Conservation (phyloP, 2,329 filamentous ascomycete genomes). For the Claviceps pusilla region DNA sequence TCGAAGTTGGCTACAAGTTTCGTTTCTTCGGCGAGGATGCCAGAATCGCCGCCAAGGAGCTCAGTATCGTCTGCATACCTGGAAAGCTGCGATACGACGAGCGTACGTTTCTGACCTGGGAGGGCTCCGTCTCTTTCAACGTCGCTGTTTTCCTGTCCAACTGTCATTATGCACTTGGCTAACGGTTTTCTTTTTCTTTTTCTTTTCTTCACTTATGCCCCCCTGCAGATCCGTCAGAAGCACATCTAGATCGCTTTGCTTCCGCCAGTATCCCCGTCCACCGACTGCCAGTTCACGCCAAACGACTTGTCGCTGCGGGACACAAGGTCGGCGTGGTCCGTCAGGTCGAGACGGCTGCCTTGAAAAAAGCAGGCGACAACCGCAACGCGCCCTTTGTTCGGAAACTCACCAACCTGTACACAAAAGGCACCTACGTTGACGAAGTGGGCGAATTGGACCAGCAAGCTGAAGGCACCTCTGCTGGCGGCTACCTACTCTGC, state of each 20-base stretch:
- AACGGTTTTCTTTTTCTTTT: not conserved
- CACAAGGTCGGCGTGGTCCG: conserved; percentile 93
- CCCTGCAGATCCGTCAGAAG: conserved; percentile 60
- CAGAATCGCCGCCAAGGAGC: conserved; percentile 69
- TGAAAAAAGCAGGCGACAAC: conserved; percentile 93
- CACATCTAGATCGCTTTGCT: conserved; percentile 80
- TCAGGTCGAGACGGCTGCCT: conserved; percentile 84
- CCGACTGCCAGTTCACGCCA: conserved; percentile 81
- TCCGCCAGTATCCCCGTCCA: conserved; percentile 93
- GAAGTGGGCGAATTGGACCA: conserved; percentile 69
- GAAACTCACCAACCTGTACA: conserved; percentile 91
- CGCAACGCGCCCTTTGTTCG: conserved; percentile 81
- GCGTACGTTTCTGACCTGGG: conserved; percentile 31
- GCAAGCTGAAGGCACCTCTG: conserved; percentile 29
- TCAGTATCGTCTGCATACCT: conserved; percentile 92
- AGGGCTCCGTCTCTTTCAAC: no score
- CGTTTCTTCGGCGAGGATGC: conserved; percentile 95
- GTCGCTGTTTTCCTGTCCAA: not conserved
- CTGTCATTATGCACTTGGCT: conserved; percentile 1
- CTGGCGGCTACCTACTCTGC: conserved; percentile 81
- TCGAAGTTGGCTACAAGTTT: conserved; percentile 97
- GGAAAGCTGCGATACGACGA: conserved; percentile 92
- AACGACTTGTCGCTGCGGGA: conserved; percentile 78
- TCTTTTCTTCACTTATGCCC: not conserved
- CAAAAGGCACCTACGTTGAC: conserved; percentile 94